Evolutionary conservation across 768 basidiomycete species (phyloP).

Genomic region (Cytidiella melzeri): DNA sequence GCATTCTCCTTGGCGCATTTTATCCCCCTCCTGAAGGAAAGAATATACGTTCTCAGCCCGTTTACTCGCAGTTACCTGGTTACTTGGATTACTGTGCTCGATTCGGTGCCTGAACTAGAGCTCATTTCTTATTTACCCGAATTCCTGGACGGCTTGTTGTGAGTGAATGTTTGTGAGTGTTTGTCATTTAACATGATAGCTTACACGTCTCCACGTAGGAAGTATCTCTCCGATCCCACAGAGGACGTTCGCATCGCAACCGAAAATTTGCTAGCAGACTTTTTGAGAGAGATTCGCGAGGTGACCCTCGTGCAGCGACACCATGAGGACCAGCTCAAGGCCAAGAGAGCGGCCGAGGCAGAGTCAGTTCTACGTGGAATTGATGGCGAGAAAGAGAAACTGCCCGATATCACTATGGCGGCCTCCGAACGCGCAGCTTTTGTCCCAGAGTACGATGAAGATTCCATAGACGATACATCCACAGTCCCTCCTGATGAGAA

Average conservation of each 20-base stretch:
- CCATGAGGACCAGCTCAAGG: conserved; percentile 47
- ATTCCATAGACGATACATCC: conserved; percentile 15
- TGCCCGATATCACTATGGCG: conserved; percentile 54
- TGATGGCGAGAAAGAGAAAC: conserved; percentile 41
- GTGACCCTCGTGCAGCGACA: conserved; percentile 71
- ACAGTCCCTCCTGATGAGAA: conserved; percentile 20
- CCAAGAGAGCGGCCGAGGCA: conserved; percentile 32
- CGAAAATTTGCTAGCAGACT: conserved; percentile 82
- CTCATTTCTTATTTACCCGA: conserved; percentile 92
- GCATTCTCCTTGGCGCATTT: conserved; percentile 95
- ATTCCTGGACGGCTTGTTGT: conserved; percentile 92
- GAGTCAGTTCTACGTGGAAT: conserved; percentile 36
- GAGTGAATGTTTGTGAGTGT: conserved; percentile 31
- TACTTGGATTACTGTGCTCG: conserved; percentile 92
- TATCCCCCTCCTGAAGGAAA: conserved; percentile 87
- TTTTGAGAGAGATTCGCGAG: conserved; percentile 85
- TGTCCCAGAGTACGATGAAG: conserved; percentile 43
- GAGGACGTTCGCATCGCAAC: conserved; percentile 91
- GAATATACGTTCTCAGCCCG: conserved; percentile 93
- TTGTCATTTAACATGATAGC: background rate
- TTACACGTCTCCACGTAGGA: conserved; percentile 38
- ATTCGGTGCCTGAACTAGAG: conserved; percentile 95
- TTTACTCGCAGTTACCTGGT: conserved; percentile 96
- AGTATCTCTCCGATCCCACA: conserved; percentile 92
- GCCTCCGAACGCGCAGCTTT: conserved; percentile 52